A percentile compares a stretch with the other conserved stretches of the same genome.
Evolutionary conservation across 2,329 filamentous ascomycete genomes (phyloP).

Genomic region (Hypoxylon rubiginosum): DNA sequence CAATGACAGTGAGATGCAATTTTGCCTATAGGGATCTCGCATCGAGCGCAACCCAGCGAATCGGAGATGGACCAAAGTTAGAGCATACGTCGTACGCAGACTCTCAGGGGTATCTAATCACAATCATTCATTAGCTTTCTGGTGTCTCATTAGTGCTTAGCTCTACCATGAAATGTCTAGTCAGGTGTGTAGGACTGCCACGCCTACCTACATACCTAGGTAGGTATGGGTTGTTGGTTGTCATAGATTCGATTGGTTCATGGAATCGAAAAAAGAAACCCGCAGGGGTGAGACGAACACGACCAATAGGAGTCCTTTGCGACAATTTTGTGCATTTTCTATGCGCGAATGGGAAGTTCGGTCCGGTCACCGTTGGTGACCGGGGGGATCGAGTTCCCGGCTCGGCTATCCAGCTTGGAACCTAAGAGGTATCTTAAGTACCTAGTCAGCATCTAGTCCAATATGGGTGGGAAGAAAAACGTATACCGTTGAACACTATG

Average conservation of each 20-base stretch:
- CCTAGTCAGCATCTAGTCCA: conserved; percentile 14
- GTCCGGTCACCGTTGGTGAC: conserved; percentile 44
- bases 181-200: conserved; percentile 21
- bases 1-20: conserved; percentile 13
- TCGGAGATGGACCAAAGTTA: conserved; percentile 19
- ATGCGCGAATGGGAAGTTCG: conserved; percentile 47
- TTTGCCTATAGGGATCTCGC: conserved; percentile 10
- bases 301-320: conserved; percentile 44
- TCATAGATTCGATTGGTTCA: conserved; percentile 43
- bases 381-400: conserved; percentile 34
- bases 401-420: conserved; percentile 29
- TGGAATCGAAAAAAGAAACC: conserved; percentile 40
- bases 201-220: background rate
- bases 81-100: conserved; percentile 24
- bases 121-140: conserved; percentile 25
- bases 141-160: conserved; percentile 10
- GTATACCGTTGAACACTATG: conserved; percentile 5
- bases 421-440: background rate
- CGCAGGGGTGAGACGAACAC: conserved; percentile 26
- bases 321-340: conserved; percentile 31
- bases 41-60: background rate
- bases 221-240: conserved; percentile 42
- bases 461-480: conserved; percentile 20
- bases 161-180: conserved; percentile 16
- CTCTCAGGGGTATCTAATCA: conserved; percentile 18